Base-by-base conservation (phyloP, 768 basidiomycete species). In the Boletus sp. region DNA sequence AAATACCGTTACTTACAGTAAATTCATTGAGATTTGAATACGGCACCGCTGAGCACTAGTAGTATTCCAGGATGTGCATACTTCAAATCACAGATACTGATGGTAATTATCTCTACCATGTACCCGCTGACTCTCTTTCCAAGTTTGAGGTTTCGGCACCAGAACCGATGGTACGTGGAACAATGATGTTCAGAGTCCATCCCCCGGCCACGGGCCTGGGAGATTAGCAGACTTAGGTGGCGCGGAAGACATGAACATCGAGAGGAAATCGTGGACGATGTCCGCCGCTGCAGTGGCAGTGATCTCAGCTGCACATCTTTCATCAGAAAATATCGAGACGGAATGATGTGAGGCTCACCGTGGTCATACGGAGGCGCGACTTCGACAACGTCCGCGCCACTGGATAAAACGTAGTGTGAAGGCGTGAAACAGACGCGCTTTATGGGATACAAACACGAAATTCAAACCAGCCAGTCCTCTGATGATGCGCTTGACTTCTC, bases 401-500 rank as follows among this genome's bases (percentile, higher is more conserved):
- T 65, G 34, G 11, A 47, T 50, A 43, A 43, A 44, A 33, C 2
- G 8, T 17, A 7, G n/a, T 11, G 44, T 47, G 27, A 53, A 43
- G 23, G 48, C 39, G 10, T 47, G 46, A 49, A 51, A 50, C 15
- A 33, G 25, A 29, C 1, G 4, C 0, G 5, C 33, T 19, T 3
- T 17, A 21, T 35, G 23, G 19, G 27, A 32, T 27, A 56, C 59
- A 44, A 73, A 90, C 89, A 92, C 83, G 53, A 91, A 84, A 66
- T 91, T 90, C 33, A 93, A 72, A 5, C 89, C 89, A 2, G 81
- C 81, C 13, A 93, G 76, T 14, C 91, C 90, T 54, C 91, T 82
- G 47, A 92, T 76, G 61, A 91, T 88, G 34, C 87, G 80, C 63
- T 91, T 90, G 39, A 90, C 76, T 70, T 92, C 90, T 45, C 90